phyloP scores from a whole-genome alignment of 2,329 filamentous ascomycete genomes.

The Septoria linicola region DNA sequence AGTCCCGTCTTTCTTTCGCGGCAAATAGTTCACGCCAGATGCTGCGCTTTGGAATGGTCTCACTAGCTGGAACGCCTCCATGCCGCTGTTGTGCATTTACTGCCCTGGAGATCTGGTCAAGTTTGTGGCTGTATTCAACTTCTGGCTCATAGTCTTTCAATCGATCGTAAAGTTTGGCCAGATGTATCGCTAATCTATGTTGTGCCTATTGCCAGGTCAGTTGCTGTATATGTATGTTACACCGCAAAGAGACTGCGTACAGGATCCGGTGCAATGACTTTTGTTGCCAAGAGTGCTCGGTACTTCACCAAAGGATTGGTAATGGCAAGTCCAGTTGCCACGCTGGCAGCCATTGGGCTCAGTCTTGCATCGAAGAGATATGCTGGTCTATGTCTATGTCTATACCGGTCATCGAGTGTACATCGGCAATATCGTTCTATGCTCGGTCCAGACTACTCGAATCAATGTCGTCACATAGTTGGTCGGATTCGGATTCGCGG shows the following conservation, averaged over 20 bases:
- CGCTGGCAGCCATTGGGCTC: conserved; percentile 26
- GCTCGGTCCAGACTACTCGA: conserved; percentile 1
- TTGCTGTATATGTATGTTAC: conserved; percentile 24
- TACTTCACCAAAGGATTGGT: conserved; percentile 75
- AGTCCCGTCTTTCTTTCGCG: conserved; percentile 53
- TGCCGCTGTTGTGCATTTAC: conserved; percentile 37
- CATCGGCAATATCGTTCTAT: too few relatives aligned
- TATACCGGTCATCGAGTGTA: too few relatives aligned
- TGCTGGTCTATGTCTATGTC: conserved; percentile 9
- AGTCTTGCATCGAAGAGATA: conserved; percentile 11
- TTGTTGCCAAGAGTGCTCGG: conserved; percentile 66
- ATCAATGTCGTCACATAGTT: conserved; percentile 9
- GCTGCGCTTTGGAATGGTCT: conserved; percentile 21
- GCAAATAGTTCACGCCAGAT: conserved; percentile 55
- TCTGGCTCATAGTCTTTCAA: conserved; percentile 77
- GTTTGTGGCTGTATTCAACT: conserved; percentile 64
- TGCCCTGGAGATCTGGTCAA: conserved; percentile 59
- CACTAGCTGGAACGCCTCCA: too few relatives aligned
- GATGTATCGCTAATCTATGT: conserved; percentile 59
- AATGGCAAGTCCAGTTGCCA: conserved; percentile 45
- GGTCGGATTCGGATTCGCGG: not conserved
- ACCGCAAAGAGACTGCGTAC: conserved; percentile 5
- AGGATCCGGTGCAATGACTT: conserved; percentile 66
- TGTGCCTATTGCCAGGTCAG: conserved; percentile 25
- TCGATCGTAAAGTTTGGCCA: conserved; percentile 72